Percentiles rank a stretch among this genome's conserved stretches.
Conservation (phyloP, 352 stramenopile species). For the Saprolegnia parasitica region DNA sequence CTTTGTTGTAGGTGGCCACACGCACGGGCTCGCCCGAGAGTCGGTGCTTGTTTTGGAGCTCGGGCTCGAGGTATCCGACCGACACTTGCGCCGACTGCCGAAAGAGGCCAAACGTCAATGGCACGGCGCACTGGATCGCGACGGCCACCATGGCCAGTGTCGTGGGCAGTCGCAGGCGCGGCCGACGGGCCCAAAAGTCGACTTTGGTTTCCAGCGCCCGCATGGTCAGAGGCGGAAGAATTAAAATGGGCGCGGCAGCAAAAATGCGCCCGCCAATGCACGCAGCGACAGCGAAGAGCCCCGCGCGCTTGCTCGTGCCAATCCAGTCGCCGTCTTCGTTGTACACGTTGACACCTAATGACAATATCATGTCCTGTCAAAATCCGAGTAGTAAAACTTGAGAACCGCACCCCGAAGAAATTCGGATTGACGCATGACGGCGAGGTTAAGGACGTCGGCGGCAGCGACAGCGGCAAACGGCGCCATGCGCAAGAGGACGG, state of each 20-base stretch:
- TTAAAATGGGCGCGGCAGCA: slow-evolving; percentile 72
- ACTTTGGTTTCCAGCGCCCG: slow-evolving; percentile 46
- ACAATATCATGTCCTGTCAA: too few species aligned
- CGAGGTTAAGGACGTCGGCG: slow-evolving; percentile 79
- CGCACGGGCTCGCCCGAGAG: slow-evolving; percentile 51
- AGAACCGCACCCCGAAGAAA: slow-evolving; percentile 50
- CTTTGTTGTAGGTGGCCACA: slow-evolving; percentile 82
- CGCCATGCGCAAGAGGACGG: slow-evolving; percentile 54
- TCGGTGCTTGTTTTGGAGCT: slow-evolving; percentile 38
- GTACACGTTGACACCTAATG: slow-evolving; percentile 68
- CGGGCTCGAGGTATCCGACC: slow-evolving; percentile 56
- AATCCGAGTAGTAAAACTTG: too few species aligned
- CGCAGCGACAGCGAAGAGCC: slow-evolving; percentile 63
- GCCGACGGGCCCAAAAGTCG: slow-evolving; percentile 35
- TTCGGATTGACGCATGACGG: slow-evolving; percentile 82
- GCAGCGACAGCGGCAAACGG: slow-evolving; percentile 78
- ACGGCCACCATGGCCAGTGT: slow-evolving; percentile 64
- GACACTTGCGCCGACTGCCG: slow-evolving; percentile 70
- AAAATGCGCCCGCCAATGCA: slow-evolving; percentile 75
- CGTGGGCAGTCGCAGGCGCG: slow-evolving; percentile 61
- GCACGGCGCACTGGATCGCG: slow-evolving; percentile 80
- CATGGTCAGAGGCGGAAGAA: slow-evolving; percentile 64
- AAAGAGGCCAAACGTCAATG: slow-evolving; percentile 82
- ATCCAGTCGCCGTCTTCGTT: slow-evolving; percentile 73
- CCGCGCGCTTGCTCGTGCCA: slow-evolving; percentile 69